Conservation (phyloP, 2,329 filamentous ascomycete species). For the Ciborinia camelliae region DNA sequence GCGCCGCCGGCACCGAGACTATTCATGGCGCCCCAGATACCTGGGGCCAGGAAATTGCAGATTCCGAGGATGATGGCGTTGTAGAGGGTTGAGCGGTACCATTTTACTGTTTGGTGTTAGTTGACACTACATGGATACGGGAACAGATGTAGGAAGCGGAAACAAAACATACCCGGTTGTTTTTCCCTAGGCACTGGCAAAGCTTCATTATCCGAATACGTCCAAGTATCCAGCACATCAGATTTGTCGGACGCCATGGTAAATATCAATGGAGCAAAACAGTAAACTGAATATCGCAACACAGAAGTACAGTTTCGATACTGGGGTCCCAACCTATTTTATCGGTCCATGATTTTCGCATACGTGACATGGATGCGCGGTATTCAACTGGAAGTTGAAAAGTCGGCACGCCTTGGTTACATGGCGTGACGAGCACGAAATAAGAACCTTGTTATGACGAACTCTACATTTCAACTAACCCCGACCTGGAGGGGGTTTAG, state of each 20-base stretch:
- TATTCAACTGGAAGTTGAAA: background rate
- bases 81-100: constrained; percentile 69
- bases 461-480: background rate
- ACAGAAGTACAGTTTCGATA: background rate
- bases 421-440: constrained; percentile 19
- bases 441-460: constrained; percentile 16
- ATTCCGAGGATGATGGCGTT: constrained; percentile 69
- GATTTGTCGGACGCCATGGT: constrained; percentile 18
- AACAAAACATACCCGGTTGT: constrained; percentile 21
- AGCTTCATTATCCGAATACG: constrained; percentile 27
- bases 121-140: background rate
- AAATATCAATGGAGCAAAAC: background rate
- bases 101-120: constrained; percentile 43
- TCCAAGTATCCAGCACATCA: constrained; percentile 3
- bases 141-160: background rate
- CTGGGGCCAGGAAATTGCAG: constrained; percentile 67
- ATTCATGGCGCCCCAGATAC: constrained; percentile 73
- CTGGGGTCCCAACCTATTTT: background rate
- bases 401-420: background rate
- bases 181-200: constrained; percentile 20
- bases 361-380: background rate
- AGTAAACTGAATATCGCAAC: background rate
- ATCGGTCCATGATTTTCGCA: background rate
- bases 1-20: constrained; percentile 67
- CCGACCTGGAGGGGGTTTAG: background rate